Conservation (phyloP, 2,329 filamentous ascomycete species). For the Neonectria coccinea region DNA sequence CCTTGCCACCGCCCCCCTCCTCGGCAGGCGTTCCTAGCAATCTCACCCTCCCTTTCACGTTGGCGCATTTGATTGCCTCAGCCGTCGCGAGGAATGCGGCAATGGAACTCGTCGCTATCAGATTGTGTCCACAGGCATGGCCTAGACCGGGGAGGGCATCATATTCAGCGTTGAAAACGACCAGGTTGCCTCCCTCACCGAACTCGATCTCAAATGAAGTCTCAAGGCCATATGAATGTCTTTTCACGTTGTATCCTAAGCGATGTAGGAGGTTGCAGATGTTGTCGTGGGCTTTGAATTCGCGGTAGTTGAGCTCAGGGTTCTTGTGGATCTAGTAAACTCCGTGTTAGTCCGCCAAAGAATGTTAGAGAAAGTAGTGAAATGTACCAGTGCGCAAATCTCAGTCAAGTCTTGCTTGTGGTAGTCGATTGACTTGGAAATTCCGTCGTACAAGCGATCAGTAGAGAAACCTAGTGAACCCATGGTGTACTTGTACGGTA, state of each 20-base stretch:
- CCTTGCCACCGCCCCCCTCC: slow-evolving; percentile 65
- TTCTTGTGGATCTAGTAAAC: slow-evolving; percentile 52
- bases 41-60: slow-evolving; percentile 23
- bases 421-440: slow-evolving; percentile 29
- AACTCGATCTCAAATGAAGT: slow-evolving; percentile 58
- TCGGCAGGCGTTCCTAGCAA: slow-evolving; percentile 66
- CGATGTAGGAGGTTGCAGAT: slow-evolving; percentile 52
- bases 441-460: slow-evolving; percentile 16
- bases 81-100: slow-evolving; percentile 51
- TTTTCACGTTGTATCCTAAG: slow-evolving; percentile 53
- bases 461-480: not conserved
- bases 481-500: too few species aligned
- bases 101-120: slow-evolving; percentile 63
- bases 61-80: slow-evolving; percentile 22
- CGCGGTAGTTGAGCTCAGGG: slow-evolving; percentile 57
- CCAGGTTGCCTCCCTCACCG: slow-evolving; percentile 52
- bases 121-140: slow-evolving; percentile 66
- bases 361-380: not conserved
- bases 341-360: not conserved
- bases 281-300: slow-evolving; percentile 55
- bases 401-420: slow-evolving; percentile 31
- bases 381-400: slow-evolving; percentile 34
- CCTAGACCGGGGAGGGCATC: slow-evolving; percentile 64
- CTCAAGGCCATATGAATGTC: slow-evolving; percentile 55
- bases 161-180: slow-evolving; percentile 56